Conservation (phyloP, 768 basidiomycete genomes). For the Tulasnella sp. region DNA sequence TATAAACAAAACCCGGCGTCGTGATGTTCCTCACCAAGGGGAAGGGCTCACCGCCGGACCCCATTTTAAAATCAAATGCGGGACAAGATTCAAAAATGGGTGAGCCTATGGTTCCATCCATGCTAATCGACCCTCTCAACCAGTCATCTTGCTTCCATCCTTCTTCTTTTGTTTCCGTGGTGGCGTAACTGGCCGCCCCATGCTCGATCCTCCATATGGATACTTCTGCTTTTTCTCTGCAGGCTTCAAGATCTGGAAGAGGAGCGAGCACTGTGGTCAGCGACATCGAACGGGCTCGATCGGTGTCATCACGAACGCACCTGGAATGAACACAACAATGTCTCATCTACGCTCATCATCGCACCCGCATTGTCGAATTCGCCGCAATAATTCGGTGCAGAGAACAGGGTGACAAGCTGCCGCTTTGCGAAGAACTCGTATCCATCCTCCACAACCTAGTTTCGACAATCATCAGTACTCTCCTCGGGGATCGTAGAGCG, state of each 20-base stretch:
- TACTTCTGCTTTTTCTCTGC: constrained; percentile 98
- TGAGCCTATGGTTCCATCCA: too few species aligned
- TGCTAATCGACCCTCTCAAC: constrained; percentile 12
- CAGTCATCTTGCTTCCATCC: constrained; percentile 46
- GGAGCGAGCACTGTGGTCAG: too few species aligned
- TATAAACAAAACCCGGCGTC: too few species aligned
- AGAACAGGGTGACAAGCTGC: constrained; percentile 93
- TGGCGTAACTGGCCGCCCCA: constrained; percentile 71
- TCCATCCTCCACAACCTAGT: constrained; percentile 92
- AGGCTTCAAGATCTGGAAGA: constrained; percentile 82
- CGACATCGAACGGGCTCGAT: too few species aligned
- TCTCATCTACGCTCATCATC: constrained; percentile 99
- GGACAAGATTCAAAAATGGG: too few species aligned
- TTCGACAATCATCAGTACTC: constrained; percentile 9
- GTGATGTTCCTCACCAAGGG: too few species aligned
- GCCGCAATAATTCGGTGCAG: constrained; percentile 89
- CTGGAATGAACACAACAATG: constrained; percentile 95
- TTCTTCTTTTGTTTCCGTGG: constrained; percentile 98
- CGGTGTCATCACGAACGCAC: constrained; percentile 45
- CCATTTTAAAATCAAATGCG: too few species aligned
- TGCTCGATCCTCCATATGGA: constrained; percentile 74
- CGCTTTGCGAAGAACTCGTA: constrained; percentile 99
- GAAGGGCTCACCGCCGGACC: too few species aligned
- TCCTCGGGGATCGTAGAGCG: not conserved
- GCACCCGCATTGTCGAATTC: constrained; percentile 99